These are phyloP conservation scores for Starmerella stigmatis DNA, from an alignment of 805 yeast species.

Conservation along the genomic window DNA sequence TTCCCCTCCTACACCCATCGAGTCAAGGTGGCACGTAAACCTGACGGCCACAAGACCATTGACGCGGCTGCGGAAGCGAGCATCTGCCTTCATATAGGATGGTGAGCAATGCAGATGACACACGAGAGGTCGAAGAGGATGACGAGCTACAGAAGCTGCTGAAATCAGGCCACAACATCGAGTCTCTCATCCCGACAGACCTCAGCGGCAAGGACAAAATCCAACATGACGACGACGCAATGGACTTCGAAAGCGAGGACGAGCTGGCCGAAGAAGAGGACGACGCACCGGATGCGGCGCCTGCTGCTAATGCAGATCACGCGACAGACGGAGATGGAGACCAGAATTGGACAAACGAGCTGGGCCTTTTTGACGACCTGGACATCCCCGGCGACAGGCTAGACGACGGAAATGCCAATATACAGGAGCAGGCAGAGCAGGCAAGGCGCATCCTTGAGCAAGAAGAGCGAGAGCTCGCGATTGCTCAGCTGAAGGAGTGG, in stretches of 20 bases:
- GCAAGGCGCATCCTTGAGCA: conserved; percentile 16
- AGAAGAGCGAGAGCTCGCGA: conserved; percentile 17
- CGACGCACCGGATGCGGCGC: conserved; percentile 26
- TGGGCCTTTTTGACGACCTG: conserved; percentile 25
- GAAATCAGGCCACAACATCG: conserved; percentile 25
- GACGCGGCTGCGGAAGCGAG: too few species aligned
- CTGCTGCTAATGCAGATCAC: conserved; percentile 7
- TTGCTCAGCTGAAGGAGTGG: conserved; percentile 31
- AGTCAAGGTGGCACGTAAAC: too few species aligned
- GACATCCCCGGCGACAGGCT: neutral
- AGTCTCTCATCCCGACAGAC: conserved; percentile 28
- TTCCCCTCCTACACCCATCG: too few species aligned
- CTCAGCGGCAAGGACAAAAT: conserved; percentile 41
- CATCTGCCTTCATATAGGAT: too few species aligned
- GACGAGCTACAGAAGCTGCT: conserved; percentile 30
- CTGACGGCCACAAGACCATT: too few species aligned
- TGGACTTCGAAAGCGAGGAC: conserved; percentile 89
- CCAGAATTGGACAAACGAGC: conserved; percentile 31
- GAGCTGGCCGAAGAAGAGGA: conserved; percentile 85
- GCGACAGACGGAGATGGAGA: conserved; percentile 26
- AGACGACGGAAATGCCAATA: neutral
- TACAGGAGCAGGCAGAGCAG: conserved; percentile 13
- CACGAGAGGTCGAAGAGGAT: conserved; percentile 27
- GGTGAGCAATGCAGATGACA: too few species aligned
- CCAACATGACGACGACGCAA: conserved; percentile 80